Conservation (phyloP, 192 early-diverging fungal genomes). For the Backusella circina region DNA sequence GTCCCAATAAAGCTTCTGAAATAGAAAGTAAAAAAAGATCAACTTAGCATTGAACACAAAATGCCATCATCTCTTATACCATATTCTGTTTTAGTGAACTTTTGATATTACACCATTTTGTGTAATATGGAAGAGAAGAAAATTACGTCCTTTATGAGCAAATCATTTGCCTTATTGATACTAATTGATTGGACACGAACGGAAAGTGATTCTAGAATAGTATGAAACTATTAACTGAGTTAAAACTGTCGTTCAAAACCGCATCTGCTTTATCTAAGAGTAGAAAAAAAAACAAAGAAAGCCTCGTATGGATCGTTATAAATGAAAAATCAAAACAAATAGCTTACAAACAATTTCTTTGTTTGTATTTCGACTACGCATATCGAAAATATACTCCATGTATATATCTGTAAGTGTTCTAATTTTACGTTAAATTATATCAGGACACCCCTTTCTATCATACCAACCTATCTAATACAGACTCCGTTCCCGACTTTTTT, state of each 20-base stretch:
- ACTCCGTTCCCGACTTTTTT: neutral
- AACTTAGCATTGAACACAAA: neutral
- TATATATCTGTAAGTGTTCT: neutral
- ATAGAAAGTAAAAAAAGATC: neutral
- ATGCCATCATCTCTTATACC: neutral
- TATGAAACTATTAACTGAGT: constrained; percentile 1
- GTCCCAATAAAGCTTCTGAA: neutral
- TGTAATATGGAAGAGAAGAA: neutral
- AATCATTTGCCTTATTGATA: neutral
- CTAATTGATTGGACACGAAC: neutral
- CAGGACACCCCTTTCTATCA: neutral
- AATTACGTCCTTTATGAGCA: neutral
- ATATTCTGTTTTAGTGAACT: neutral
- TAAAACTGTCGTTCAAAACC: neutral
- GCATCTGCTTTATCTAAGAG: neutral
- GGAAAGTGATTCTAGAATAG: neutral
- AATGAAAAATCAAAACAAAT: neutral
- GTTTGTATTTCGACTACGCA: neutral
- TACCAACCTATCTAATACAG: neutral
- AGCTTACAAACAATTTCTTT: neutral
- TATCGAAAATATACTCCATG: neutral
- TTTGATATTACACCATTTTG: neutral
- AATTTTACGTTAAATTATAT: neutral
- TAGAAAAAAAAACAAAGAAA: neutral
- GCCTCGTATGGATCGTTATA: neutral